phyloP scores from a whole-genome alignment of 768 basidiomycete species.

The Piloderma croceum region DNA sequence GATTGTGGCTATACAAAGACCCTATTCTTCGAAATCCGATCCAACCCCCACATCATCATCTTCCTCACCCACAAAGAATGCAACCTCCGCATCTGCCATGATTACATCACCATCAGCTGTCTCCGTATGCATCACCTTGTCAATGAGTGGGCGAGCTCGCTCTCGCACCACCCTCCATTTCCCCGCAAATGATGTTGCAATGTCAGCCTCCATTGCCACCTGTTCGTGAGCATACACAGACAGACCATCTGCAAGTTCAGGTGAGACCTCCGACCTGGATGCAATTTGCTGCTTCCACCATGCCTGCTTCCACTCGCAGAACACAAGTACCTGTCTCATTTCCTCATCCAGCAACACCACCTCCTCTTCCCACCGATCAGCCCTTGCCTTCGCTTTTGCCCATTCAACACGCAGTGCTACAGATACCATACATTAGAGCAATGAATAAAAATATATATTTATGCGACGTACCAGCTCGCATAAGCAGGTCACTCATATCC shows the following conservation, averaged over 20 bases:
- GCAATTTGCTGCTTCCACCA: neutral
- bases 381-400: conserved; percentile 7
- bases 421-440: neutral
- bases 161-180: neutral
- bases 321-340: conserved; percentile 1
- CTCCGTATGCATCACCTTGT: too few relatives aligned
- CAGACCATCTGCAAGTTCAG: neutral
- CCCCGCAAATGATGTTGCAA: neutral
- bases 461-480: conserved; percentile 3
- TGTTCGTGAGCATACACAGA: neutral
- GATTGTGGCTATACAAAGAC: too few relatives aligned
- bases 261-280: neutral
- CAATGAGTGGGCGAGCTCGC: too few relatives aligned
- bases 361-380: conserved; percentile 9
- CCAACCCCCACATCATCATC: too few relatives aligned
- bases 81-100: too few relatives aligned
- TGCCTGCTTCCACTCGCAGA: neutral
- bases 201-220: neutral
- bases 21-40: too few relatives aligned
- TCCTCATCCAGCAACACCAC: conserved; percentile 4
- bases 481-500: neutral
- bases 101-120: too few relatives aligned
- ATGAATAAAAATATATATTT: neutral
- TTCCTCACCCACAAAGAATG: too few relatives aligned
- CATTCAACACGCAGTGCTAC: conserved; percentile 10